Evolutionary conservation across 179 eudicot genomes (phyloP), one percentile per base, ranked within the genome.

Genomic region (Gypsophila paniculata): DNA sequence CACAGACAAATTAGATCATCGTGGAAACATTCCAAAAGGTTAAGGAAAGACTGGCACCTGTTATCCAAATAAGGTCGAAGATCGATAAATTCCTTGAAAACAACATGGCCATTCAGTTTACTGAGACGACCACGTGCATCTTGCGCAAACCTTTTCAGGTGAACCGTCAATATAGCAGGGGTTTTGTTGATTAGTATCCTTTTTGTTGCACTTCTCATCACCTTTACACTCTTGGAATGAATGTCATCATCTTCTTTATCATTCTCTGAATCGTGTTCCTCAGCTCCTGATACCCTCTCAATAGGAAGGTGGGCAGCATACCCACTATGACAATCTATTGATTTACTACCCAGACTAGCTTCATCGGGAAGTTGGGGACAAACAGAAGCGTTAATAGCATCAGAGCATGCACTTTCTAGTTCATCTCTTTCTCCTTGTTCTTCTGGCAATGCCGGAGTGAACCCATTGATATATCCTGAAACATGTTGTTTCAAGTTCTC

Each of bases 91-190:
- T 94, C 96, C 74, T 77, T 77, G 76, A 94, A 94, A 57, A 70
- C 82, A 81, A 94, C 91, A 77, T 91, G 91, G 70, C 99, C 99
- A n/a, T 77, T 90, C 78, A 94, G 73, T 82, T 94, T 94, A 82
- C 87, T 94, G 58, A 91, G 77, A 64, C 95, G 94, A 36, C 97
- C 97, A 83, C 91, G 88, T 63, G 82, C 87, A 87, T 91, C 97
- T 87, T 91, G 99, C 76, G 79, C 75, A 81, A 94, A 94, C 80
- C 99, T 85, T 80, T 94, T 94, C 69, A 94, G 83, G 82, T 91
- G 99, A 68, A 94, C 84, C 66, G 99, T 94, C 83, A 94, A 78
- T 73, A 88, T 75, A 38, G 87, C 74, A 25, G 99, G 99, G 71
- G 80, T 82, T 73, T 77, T 88, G 75, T 79, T 77, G 74, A 94